phyloP scores from a whole-genome alignment of 306 rosid genomes.

The Quercus robur region DNA sequence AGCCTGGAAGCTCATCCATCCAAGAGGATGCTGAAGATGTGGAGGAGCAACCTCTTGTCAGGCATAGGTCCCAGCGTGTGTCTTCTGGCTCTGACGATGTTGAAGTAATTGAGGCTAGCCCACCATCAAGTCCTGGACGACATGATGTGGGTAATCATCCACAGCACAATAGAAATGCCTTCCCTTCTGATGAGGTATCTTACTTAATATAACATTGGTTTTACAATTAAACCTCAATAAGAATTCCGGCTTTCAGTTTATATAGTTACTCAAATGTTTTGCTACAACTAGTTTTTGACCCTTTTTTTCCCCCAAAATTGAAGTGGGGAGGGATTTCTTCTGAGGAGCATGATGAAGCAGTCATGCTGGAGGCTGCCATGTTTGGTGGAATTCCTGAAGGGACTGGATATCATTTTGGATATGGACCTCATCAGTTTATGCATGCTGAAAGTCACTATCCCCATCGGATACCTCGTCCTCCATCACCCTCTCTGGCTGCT shows the following conservation, averaged over 20 bases:
- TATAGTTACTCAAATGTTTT: conserved; percentile 2
- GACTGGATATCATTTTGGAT: conserved; percentile 53
- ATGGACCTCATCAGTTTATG: conserved; percentile 64
- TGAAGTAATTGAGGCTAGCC: conserved; percentile 38
- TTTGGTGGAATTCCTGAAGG: conserved; percentile 94
- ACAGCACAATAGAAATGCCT: conserved; percentile 39
- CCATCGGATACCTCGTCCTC: conserved; percentile 57
- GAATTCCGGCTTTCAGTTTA: conserved; percentile 7
- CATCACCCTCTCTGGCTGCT: conserved; percentile 80
- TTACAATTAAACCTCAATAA: conserved; percentile 6
- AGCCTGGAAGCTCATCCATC: conserved; percentile 62
- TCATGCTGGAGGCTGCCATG: conserved; percentile 97
- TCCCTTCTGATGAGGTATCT: conserved; percentile 70
- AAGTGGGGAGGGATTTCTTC: conserved; percentile 98
- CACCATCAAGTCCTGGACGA: conserved; percentile 49
- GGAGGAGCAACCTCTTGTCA: conserved; percentile 75
- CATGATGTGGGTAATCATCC: conserved; percentile 30
- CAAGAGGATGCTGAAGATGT: conserved; percentile 71
- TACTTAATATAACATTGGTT: neutral
- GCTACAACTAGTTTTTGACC: conserved; percentile 8
- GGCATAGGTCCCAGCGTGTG: conserved; percentile 57
- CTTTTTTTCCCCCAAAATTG: conserved; percentile 23
- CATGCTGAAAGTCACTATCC: conserved; percentile 41
- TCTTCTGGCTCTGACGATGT: conserved; percentile 43
- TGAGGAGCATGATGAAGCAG: conserved; percentile 89